A percentile compares a stretch with the other conserved stretches of the same genome.
These are phyloP conservation scores for Ambrosia artemisiifolia DNA, from an alignment of 129 eudicot species.

Conservation along the genomic window DNA sequence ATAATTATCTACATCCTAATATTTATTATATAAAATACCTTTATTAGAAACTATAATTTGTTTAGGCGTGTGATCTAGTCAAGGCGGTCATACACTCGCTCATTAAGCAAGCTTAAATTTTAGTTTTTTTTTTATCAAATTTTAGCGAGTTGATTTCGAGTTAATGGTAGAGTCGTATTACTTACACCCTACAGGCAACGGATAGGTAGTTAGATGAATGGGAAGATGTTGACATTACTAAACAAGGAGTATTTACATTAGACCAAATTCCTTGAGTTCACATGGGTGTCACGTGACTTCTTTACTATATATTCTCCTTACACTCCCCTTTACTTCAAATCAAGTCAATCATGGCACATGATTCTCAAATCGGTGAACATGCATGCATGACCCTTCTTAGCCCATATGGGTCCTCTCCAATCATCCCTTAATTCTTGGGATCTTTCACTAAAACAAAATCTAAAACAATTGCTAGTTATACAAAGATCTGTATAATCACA, in stretches of 20 bases:
- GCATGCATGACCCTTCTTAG: constrained; percentile 9
- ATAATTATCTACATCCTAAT: no score
- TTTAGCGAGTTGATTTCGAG: no score
- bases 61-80: no score
- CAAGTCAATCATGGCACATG: constrained; percentile 32
- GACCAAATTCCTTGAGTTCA: constrained; percentile 41
- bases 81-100: no score
- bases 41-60: no score
- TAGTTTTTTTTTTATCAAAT: no score
- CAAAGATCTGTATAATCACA: not conserved
- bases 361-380: constrained; percentile 29
- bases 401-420: constrained; percentile 1
- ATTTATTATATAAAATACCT: no score
- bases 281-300: constrained; percentile 72
- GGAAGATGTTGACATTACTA: constrained; percentile 28
- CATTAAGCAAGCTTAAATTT: no score
- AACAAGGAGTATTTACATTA: constrained; percentile 15
- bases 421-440: not conserved
- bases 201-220: constrained; percentile 1
- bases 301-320: constrained; percentile 22
- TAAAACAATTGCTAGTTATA: not conserved
- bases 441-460: not conserved
- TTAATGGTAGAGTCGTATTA: no score
- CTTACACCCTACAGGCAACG: no score
- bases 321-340: constrained; percentile 7